Base-by-base conservation (phyloP, 208 protist genomes). In the Kentomonas sorsogonicus region DNA sequence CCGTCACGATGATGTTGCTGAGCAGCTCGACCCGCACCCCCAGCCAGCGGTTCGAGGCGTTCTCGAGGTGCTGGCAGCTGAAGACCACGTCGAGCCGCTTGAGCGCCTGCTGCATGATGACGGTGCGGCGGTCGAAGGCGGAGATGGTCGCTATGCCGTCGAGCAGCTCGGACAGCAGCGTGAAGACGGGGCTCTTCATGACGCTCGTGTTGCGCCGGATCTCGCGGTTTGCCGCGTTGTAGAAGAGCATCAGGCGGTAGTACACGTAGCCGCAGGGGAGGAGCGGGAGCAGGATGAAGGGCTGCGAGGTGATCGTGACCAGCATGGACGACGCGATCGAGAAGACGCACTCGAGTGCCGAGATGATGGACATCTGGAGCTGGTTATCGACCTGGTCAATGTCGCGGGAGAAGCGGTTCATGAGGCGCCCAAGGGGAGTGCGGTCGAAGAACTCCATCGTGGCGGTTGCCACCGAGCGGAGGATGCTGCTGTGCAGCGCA, bases 361-460 rank as follows among this genome's bases (percentile, higher is more conserved):
- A 82, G 6, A 90, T 69, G 26, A 88, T 52, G 39, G 69, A 77
- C 25, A 59, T 38, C 34, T 70, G 77, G 22, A 95, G 64, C 29
- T 47, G 59, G 33, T 65, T 54, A 62, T 98, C 92, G 30, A 98
- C 55, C 4, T 46, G 67, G 36, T 70, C 66, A 10, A 95, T 79
- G 54, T 98, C 97, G 34, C 89, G 89, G 15, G 75, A 83, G 68
- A 98, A 98, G n/a, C 97, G 79, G 58, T 98, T 98, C 13, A 98
- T 29, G 25, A 98, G 83, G 20, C 96, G 81, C 1, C 97, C 97
- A 0, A 88, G n/a, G 0, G 95, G 96, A 1, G 89, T 99, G 1
- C 72, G 86, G 63, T 98, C 94, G 72, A 98, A 98, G 65, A 98
- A 98, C 7, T 57, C 50, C 66, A 95, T 83, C 11, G 69, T 77